Evolutionary conservation across 176 grass and related monocot genomes (phyloP).

Genomic region (Dendrocalamus sinicus): DNA sequence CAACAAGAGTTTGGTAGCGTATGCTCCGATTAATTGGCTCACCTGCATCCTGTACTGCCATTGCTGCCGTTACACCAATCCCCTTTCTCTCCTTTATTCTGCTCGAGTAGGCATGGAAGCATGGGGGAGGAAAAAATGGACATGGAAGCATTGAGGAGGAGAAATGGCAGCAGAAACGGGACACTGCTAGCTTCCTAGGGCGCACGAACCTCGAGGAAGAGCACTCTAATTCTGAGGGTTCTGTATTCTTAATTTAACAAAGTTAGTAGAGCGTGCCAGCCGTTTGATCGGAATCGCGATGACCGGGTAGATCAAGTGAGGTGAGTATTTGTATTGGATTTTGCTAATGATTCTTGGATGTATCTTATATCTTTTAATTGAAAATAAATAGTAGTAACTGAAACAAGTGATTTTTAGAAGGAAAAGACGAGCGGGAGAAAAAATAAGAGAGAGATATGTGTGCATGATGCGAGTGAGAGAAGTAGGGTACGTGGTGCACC

Average conservation of each 20-base stretch:
- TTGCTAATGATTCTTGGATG: too few relatives aligned
- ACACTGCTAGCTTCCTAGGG: neutral
- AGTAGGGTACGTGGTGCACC: too few relatives aligned
- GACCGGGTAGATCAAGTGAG: too few relatives aligned
- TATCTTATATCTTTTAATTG: too few relatives aligned
- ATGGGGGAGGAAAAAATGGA: neutral
- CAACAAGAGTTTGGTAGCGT: constrained; percentile 27
- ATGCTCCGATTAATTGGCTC: constrained; percentile 42
- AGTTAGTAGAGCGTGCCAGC: too few relatives aligned
- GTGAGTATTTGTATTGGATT: too few relatives aligned
- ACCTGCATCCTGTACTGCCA: constrained; percentile 2
- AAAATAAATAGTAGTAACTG: too few relatives aligned
- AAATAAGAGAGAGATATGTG: too few relatives aligned
- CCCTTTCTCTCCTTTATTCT: neutral
- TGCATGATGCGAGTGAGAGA: too few relatives aligned
- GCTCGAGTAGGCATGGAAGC: neutral
- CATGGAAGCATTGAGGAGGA: neutral
- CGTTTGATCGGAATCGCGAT: too few relatives aligned
- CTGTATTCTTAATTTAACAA: neutral
- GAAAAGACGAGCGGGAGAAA: too few relatives aligned
- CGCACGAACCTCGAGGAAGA: neutral
- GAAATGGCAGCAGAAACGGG: neutral
- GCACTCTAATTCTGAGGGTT: neutral
- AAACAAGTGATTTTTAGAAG: too few relatives aligned
- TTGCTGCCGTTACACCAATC: constrained; percentile 25